phyloP scores from a whole-genome alignment of 2,329 filamentous ascomycete genomes.

The Pyricularia pennisetigena region DNA sequence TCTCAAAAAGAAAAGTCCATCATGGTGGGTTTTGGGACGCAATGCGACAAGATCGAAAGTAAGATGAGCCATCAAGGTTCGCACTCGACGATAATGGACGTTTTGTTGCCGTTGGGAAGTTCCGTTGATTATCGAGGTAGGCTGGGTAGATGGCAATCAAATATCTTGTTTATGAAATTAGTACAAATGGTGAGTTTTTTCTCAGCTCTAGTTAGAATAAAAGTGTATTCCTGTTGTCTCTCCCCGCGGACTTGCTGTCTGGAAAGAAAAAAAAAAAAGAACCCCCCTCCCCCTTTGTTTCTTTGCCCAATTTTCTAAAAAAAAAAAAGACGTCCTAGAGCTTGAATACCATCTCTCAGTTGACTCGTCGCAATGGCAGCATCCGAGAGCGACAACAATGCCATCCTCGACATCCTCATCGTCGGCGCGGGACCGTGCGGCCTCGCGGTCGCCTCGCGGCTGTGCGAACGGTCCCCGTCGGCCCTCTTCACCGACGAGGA shows the following conservation, averaged over 20 bases:
- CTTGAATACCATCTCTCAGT: neutral
- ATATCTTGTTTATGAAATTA: neutral
- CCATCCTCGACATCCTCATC: conserved; percentile 57
- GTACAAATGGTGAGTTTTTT: neutral
- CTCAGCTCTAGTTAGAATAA: neutral
- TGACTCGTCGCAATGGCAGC: too few species aligned
- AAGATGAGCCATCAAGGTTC: conserved; percentile 2
- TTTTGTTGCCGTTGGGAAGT: neutral
- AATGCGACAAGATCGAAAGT: neutral
- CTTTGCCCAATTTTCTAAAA: neutral
- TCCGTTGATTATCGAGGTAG: neutral
- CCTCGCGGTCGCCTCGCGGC: conserved; percentile 61
- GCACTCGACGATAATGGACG: neutral
- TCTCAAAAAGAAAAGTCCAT: neutral
- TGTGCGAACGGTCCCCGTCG: conserved; percentile 63
- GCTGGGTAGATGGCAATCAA: neutral
- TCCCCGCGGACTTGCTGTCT: neutral
- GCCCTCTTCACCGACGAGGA: conserved; percentile 79
- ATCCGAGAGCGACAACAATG: neutral
- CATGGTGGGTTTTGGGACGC: neutral
- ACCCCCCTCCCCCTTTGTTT: neutral
- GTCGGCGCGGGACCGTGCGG: conserved; percentile 68
- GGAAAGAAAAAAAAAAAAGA: too few species aligned
- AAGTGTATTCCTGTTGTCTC: neutral
- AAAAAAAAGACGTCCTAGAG: too few species aligned